Base-by-base conservation (phyloP, 2,329 filamentous ascomycete species). In the Ustulina deusta region DNA sequence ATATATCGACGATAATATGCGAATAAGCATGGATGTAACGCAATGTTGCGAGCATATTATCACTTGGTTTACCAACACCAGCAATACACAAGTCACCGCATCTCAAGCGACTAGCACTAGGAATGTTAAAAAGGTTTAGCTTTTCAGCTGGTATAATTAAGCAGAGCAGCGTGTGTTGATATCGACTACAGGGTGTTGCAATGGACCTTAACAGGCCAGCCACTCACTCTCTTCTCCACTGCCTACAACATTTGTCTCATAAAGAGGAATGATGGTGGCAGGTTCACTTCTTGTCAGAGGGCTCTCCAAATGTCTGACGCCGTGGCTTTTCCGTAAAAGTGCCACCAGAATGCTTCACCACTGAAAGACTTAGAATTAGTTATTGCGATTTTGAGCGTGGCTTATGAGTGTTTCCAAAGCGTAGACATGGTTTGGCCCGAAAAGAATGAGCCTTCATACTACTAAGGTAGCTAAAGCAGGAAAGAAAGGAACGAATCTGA, bases 301-400 rank as follows among this genome's bases (percentile, higher is more conserved):
- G 27, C 25, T 57, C 61, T 10, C 27, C 49, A 1, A 3, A 27
- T 10, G 27, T 15, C 22, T 51, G 57, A 17, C 27, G 25, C n/a
- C 46, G 27, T 9, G 64, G 52, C 38, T 51, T 49, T 13, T 73
- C 71, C 44, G 38, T 58, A n/a, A 76, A 17, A 1, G 69, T 72
- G 32, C 74, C 74, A 9, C 74, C 74, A 6, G 75, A 76, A 46
- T 76, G 69, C 17, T 72, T 69, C 6, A 71, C 69, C 65, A 76
- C 54, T 56, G 7, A 6, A 6, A 32, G 15, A 42, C 15, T 29
- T 34, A 6, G 7, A 6, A 15, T 56, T 11, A 56, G 54, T 42
- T 32, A 42, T 11, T 3, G 15, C 15, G 10, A 27, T 29, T n/a
- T 15, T 3, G 20, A 38, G 17, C 2, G n/a, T 36, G 10, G 20